Evolutionary conservation across 306 rosid genomes (phyloP).

Genomic region (Dalbergia cultrata): DNA sequence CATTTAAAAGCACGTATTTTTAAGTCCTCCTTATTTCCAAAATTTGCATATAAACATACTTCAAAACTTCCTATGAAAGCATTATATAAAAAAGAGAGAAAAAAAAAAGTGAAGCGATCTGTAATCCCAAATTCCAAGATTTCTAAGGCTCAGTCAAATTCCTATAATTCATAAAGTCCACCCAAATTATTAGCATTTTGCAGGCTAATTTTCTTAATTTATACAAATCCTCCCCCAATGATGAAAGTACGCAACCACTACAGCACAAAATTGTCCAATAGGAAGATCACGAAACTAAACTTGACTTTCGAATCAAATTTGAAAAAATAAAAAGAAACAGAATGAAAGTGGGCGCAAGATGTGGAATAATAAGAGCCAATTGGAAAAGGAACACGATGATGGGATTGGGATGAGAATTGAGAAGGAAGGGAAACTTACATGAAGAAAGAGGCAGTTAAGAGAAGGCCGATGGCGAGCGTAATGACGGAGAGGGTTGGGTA

Average conservation of each 20-base stretch:
- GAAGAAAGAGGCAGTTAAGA: conserved; percentile 92
- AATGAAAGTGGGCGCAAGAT: neutral
- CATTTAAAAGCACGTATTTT: neutral
- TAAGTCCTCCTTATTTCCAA: neutral
- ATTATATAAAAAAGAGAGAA: too few relatives aligned
- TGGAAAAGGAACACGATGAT: neutral
- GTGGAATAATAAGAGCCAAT: neutral
- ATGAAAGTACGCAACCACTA: neutral
- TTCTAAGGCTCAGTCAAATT: neutral
- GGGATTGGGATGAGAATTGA: conserved; percentile 53
- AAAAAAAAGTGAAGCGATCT: neutral
- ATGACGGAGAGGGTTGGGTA: conserved; percentile 86
- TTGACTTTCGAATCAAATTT: too few relatives aligned
- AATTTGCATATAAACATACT: neutral
- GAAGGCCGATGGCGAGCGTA: conserved; percentile 82
- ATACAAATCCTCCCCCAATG: neutral
- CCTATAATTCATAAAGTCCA: neutral
- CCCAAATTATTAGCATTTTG: neutral
- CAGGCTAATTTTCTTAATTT: conserved; percentile 20
- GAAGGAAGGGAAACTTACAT: conserved; percentile 69
- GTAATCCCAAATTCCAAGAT: neutral
- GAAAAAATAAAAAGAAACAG: neutral
- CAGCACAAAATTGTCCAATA: neutral
- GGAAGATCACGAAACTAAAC: neutral
- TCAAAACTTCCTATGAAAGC: too few relatives aligned